Percentiles rank a stretch among this genome's conserved stretches.
Evolutionary conservation across 805 yeast species (phyloP).

Genomic region (Limtongozyma cylindracea): DNA sequence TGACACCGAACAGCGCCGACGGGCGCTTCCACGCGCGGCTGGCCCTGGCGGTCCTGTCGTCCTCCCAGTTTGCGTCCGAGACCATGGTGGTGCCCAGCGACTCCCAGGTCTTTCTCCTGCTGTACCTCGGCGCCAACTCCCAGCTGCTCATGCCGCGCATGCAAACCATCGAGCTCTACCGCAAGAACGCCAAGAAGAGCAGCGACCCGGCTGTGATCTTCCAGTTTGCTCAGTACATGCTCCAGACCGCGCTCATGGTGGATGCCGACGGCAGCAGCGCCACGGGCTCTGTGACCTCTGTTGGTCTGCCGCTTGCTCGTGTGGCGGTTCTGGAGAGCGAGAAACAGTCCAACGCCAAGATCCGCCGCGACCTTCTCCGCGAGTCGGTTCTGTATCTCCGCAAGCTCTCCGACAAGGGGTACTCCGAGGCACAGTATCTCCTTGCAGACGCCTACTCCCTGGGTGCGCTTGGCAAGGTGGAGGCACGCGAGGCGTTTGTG

Average conservation of each 20-base stretch:
- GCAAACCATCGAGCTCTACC: slow-evolving; percentile 69
- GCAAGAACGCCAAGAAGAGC: slow-evolving; percentile 62
- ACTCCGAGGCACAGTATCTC: slow-evolving; percentile 75
- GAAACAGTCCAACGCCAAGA: slow-evolving; percentile 3
- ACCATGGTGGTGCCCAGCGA: no score
- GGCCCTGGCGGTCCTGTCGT: no score
- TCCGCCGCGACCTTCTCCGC: slow-evolving; percentile 37
- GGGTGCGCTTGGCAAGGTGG: slow-evolving; percentile 64
- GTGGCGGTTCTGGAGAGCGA: neutral
- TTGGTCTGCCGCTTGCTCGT: neutral
- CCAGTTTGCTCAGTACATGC: slow-evolving; percentile 76
- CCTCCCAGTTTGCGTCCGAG: no score
- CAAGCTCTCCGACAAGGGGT: slow-evolving; percentile 55
- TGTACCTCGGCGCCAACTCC: slow-evolving; percentile 22
- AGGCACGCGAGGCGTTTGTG: slow-evolving; percentile 47
- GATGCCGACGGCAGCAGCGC: slow-evolving; percentile 7
- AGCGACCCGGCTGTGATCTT: slow-evolving; percentile 73
- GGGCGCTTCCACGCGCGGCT: no score
- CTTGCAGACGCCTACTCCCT: slow-evolving; percentile 77
- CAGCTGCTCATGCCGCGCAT: slow-evolving; percentile 41
- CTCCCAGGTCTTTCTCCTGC: no score
- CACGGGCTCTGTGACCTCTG: neutral
- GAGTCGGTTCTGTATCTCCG: slow-evolving; percentile 56
- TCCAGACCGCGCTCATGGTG: slow-evolving; percentile 58
- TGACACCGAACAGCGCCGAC: no score